Base-by-base conservation (phyloP, 108 stramenopile species). In the Cylindrotheca closterium region DNA sequence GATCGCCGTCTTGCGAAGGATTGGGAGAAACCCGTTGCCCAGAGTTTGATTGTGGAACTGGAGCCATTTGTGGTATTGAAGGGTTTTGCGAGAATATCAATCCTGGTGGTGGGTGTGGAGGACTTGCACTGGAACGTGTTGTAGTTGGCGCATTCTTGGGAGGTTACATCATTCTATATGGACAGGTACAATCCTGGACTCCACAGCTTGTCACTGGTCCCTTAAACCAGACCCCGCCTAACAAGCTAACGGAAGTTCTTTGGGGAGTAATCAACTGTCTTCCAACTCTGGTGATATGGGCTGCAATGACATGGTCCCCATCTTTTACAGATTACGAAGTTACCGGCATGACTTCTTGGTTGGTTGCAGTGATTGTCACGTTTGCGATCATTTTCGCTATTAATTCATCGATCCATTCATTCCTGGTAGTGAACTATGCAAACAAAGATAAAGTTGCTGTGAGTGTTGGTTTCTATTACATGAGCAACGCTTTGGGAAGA, bases 391-490 rank as follows among this genome's bases (percentile, higher is more conserved):
- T 97, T 42, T 97, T 97, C 69, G 96, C 96, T 5, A 83, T 96
- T 65, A 97, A 97, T 60, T 95, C 93, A 1, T 87, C 89, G 50
- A 88, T 97, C 30, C 96, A 97, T 71, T 95, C 93, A 15, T 97
- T 80, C 63, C 65, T 97, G 46, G 93, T 97, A 18, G 96, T 97
- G n/a, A 89, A 88, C 46, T 97, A 97, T 78, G 93, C 96, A 33
- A 79, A 73, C 51, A 77, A 74, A 37, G 94, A 97, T 54, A 97
- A 93, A 69, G 83, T 96, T 45, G 93, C 96, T 19, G 89, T 85
- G 23, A 91, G 88, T 47, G 92, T 96, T 47, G 96, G 96, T 5
- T 91, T 95, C 47, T 97, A 97, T 70, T 97, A 97, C 82, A 97
- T 95, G 93, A 91, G 89, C 52, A 97, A 97, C 72, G 96, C 96